These are phyloP conservation scores for Aspergillus sergii DNA, from an alignment of 2,329 filamentous ascomycete species.

Conservation along the genomic window DNA sequence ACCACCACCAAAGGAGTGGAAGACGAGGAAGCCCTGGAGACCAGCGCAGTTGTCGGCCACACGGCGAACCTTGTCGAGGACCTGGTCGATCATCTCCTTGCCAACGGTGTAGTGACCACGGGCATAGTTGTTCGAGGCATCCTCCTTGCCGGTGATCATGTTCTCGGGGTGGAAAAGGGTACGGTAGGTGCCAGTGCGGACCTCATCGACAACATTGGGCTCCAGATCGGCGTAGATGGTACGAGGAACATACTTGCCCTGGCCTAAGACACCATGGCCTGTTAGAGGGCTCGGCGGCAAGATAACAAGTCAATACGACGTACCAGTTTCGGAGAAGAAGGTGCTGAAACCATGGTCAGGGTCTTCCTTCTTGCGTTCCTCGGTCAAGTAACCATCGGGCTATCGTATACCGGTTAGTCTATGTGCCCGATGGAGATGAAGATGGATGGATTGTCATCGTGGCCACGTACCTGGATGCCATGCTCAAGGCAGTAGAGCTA, in stretches of 20 bases:
- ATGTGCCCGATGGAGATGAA: not conserved
- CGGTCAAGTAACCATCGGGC: conserved; percentile 98
- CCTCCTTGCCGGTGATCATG: conserved; percentile 99
- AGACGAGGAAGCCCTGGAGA: conserved; percentile 98
- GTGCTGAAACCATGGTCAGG: conserved; percentile 99
- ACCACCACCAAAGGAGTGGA: conserved; percentile 99
- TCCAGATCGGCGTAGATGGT: conserved; percentile 99
- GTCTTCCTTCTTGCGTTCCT: conserved; percentile 91
- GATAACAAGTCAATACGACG: conserved; percentile 27
- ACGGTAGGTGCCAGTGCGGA: conserved; percentile 95
- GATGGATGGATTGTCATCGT: not conserved
- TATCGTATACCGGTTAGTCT: conserved; percentile 44
- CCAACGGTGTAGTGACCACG: conserved; percentile 99
- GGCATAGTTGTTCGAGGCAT: conserved; percentile 99
- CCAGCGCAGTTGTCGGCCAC: conserved; percentile 97
- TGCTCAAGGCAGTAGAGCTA: conserved; percentile 99
- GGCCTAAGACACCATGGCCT: conserved; percentile 59
- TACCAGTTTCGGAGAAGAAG: conserved; percentile 99
- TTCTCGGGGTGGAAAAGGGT: conserved; percentile 98
- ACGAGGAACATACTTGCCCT: conserved; percentile 98
- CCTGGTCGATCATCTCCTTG: conserved; percentile 98
- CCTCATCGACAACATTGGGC: conserved; percentile 98
- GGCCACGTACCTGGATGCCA: conserved; percentile 83
- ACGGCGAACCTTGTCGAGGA: conserved; percentile 95
- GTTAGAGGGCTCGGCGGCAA: conserved; percentile 12